Evolutionary conservation across 768 basidiomycete genomes (phyloP).

Genomic region (Termitomyces sp.): DNA sequence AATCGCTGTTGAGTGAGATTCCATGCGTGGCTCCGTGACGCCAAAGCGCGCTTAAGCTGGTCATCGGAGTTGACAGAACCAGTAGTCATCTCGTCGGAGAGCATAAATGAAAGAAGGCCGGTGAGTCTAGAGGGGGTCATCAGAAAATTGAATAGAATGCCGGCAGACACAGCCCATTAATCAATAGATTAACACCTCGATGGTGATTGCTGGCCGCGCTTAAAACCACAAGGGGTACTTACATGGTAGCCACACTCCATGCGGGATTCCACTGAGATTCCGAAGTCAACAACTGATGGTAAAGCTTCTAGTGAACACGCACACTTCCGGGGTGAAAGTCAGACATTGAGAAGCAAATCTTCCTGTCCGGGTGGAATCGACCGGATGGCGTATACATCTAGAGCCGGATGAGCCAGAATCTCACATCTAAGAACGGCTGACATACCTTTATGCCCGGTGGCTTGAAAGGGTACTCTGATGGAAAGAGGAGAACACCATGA

Average conservation of each 20-base stretch:
- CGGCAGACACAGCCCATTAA: constrained; percentile 3
- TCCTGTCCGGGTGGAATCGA: constrained; percentile 86
- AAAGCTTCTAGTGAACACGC: constrained; percentile 25
- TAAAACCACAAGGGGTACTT: constrained; percentile 25
- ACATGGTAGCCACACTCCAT: constrained; percentile 95
- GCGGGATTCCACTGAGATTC: constrained; percentile 81
- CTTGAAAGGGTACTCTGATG: constrained; percentile 93
- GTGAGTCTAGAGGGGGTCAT: constrained; percentile 58
- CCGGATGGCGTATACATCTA: constrained; percentile 92
- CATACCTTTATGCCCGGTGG: constrained; percentile 93
- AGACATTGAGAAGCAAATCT: constrained; percentile 98
- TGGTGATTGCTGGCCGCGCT: constrained; percentile 5
- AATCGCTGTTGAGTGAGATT: constrained; percentile 79
- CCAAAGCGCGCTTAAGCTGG: constrained; percentile 71
- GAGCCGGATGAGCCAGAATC: constrained; percentile 1
- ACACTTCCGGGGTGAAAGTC: constrained; percentile 90
- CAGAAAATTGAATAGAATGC: constrained; percentile 7
- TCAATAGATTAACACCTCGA: constrained; percentile 2
- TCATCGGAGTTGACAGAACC: constrained; percentile 82
- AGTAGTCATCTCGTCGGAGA: constrained; percentile 95
- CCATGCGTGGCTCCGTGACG: constrained; percentile 77
- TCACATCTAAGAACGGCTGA: constrained; percentile 1
- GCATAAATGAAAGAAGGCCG: constrained; percentile 91
- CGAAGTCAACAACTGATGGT: background rate
- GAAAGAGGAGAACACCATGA: constrained; percentile 88